Conservation (phyloP, 352 stramenopile species). For the Globisporangium barbulae region DNA sequence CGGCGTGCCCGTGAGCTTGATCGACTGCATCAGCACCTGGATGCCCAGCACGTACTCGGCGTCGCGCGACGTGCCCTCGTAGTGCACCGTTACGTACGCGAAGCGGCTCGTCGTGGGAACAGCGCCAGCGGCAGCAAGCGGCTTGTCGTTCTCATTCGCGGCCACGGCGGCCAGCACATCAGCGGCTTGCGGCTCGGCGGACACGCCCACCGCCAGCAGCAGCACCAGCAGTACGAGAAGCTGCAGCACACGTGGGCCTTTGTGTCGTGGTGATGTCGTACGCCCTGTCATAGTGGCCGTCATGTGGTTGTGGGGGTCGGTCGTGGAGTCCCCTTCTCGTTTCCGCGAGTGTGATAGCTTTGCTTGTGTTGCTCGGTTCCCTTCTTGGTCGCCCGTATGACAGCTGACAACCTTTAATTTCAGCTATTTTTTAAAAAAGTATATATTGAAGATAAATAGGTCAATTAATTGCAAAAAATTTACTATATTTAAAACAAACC, state of each 20-base stretch:
- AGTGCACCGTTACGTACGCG: constrained; percentile 85
- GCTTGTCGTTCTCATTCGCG: constrained; percentile 14
- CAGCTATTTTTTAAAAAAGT: not conserved
- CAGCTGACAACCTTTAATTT: not conserved
- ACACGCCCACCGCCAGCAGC: constrained; percentile 21
- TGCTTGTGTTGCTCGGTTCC: not conserved
- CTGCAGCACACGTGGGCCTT: constrained; percentile 4
- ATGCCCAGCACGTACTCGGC: constrained; percentile 83
- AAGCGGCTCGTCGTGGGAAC: constrained; percentile 48
- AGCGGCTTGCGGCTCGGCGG: constrained; percentile 7
- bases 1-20: constrained; percentile 78
- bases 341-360: too few relatives aligned
- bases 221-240: constrained; percentile 14
- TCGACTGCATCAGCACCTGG: constrained; percentile 83
- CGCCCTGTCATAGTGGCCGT: not conserved
- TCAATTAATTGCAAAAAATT: not conserved
- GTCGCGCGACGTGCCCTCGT: constrained; percentile 80
- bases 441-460: not conserved
- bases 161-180: constrained; percentile 14
- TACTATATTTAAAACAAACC: not conserved
- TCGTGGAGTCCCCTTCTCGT: not conserved
- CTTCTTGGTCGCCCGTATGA: not conserved
- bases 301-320: not conserved
- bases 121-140: not conserved
- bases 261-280: not conserved